These are phyloP conservation scores for Cyberlindnera subsufficiens DNA, from an alignment of 805 yeast species.

Conservation along the genomic window DNA sequence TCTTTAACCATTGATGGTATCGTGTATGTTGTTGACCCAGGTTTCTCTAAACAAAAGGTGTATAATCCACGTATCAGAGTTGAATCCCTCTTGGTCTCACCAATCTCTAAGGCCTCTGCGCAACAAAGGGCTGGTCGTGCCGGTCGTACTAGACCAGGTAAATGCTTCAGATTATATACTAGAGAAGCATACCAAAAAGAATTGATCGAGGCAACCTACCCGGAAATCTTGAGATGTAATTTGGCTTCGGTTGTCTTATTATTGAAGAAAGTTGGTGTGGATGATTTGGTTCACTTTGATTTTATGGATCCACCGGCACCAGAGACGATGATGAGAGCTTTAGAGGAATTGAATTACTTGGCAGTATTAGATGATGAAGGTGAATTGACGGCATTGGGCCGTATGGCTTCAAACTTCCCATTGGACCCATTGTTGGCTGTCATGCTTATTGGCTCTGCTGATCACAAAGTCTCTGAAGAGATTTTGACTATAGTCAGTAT, in stretches of 20 bases:
- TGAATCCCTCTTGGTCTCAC: slow-evolving; percentile 89
- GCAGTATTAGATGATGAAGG: slow-evolving; percentile 92
- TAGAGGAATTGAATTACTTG: slow-evolving; percentile 88
- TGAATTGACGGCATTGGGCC: slow-evolving; percentile 80
- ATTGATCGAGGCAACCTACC: slow-evolving; percentile 90
- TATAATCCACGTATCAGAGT: slow-evolving; percentile 95
- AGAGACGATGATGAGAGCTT: slow-evolving; percentile 98
- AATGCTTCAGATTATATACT: slow-evolving; percentile 92
- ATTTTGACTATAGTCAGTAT: slow-evolving; percentile 83
- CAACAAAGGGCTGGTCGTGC: slow-evolving; percentile 99
- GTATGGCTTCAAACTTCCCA: slow-evolving; percentile 89
- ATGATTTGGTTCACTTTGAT: slow-evolving; percentile 95
- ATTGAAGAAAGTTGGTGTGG: slow-evolving; percentile 88
- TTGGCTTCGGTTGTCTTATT: slow-evolving; percentile 88
- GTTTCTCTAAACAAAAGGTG: slow-evolving; percentile 93
- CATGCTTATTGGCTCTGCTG: slow-evolving; percentile 82
- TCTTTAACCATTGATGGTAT: slow-evolving; percentile 96
- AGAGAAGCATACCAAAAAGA: slow-evolving; percentile 95
- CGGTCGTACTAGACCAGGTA: slow-evolving; percentile 98
- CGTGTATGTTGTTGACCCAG: slow-evolving; percentile 96
- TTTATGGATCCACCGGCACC: slow-evolving; percentile 99
- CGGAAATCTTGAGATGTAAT: slow-evolving; percentile 89
- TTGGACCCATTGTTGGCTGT: slow-evolving; percentile 94
- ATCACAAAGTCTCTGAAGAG: slow-evolving; percentile 82
- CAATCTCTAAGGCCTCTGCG: slow-evolving; percentile 95